Conservation (phyloP, 129 eudicot genomes). For the Lonicera japonica region DNA sequence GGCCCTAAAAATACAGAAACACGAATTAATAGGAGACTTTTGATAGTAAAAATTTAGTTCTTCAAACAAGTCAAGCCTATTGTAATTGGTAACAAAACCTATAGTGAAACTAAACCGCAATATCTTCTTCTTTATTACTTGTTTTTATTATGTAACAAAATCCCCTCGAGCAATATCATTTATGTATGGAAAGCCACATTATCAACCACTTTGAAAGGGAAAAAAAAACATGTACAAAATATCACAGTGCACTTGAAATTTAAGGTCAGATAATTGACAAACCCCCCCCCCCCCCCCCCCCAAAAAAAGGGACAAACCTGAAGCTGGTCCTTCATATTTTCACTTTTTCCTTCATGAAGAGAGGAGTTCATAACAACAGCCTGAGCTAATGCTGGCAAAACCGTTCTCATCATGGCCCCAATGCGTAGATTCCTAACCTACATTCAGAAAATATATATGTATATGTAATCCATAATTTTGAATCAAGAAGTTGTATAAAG, state of each 20-base stretch:
- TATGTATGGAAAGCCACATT: not conserved
- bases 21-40: slow-evolving; percentile 11
- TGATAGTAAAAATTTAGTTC: not conserved
- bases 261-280: slow-evolving; percentile 1
- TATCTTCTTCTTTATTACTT: too few species aligned
- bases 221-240: not conserved
- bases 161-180: too few species aligned
- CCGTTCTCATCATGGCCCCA: slow-evolving; percentile 98
- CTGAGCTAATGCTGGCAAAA: slow-evolving; percentile 94
- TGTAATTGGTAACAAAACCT: too few species aligned
- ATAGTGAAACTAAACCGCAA: too few species aligned
- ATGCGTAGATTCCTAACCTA: slow-evolving; percentile 94
- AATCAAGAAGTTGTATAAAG: too few species aligned
- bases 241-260: slow-evolving; percentile 1
- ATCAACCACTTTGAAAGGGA: slow-evolving; percentile 12
- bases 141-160: too few species aligned
- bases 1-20: slow-evolving; percentile 38
- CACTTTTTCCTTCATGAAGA: slow-evolving; percentile 26
- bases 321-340: slow-evolving; percentile 47
- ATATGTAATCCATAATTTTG: not conserved
- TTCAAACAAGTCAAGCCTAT: too few species aligned
- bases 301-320: slow-evolving; percentile 47
- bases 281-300: slow-evolving; percentile 57
- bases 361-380: slow-evolving; percentile 62
- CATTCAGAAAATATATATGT: not conserved